phyloP scores from a whole-genome alignment of 2,329 filamentous ascomycete genomes.

The Bipolaris gigantea region DNA sequence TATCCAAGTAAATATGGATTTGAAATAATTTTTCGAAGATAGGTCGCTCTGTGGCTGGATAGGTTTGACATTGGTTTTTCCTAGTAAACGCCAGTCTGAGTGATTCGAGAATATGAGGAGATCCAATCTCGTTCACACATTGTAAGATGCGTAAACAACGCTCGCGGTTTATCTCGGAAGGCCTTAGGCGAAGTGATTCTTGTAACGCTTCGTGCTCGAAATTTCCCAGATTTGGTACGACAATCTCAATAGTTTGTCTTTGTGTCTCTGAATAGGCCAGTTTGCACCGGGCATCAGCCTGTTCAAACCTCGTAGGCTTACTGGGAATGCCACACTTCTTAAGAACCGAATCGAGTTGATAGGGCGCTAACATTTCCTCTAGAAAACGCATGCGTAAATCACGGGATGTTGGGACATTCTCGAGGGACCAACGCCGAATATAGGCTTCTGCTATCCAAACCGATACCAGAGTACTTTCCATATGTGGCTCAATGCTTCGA shows the following conservation, averaged over 20 bases:
- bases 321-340: not conserved
- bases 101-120: slow-evolving; percentile 4
- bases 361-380: slow-evolving; percentile 2
- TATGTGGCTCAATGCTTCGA: not conserved
- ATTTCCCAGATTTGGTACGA: not conserved
- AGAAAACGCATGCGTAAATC: slow-evolving; percentile 8
- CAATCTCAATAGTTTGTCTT: not conserved
- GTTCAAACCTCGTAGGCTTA: not conserved
- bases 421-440: not conserved
- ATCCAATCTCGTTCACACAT: slow-evolving; percentile 9
- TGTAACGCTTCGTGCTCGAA: not conserved
- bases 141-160: slow-evolving; percentile 6
- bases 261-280: not conserved
- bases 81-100: not conserved
- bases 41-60: not conserved
- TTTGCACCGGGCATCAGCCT: not conserved
- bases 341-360: slow-evolving; percentile 4
- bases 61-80: not conserved
- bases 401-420: not conserved
- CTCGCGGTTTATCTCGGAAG: not conserved
- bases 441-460: slow-evolving; percentile 8
- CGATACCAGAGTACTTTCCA: slow-evolving; percentile 2
- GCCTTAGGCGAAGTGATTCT: not conserved
- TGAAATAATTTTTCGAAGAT: slow-evolving; percentile 4
- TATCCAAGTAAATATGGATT: slow-evolving; percentile 7